Evolutionary conservation across 345 rosid genomes (phyloP).

Genomic region (Eucalyptus camaldulensis): DNA sequence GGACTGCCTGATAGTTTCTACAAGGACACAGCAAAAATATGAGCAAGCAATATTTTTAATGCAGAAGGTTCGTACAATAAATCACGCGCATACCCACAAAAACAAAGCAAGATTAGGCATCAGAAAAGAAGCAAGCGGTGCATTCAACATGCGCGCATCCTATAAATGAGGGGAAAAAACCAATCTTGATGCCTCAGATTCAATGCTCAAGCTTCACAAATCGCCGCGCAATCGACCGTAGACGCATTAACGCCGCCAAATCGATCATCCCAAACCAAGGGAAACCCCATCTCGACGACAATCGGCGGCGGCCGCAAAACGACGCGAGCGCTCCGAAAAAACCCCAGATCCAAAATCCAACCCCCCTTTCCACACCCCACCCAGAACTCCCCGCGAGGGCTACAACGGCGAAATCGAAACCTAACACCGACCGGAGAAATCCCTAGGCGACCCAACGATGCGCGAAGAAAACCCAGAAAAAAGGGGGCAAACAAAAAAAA

Average conservation of each 20-base stretch:
- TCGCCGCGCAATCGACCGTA: neutral
- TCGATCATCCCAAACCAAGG: neutral
- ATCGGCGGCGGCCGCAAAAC: neutral
- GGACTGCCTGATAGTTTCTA: neutral
- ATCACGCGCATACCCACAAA: neutral
- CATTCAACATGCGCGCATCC: neutral
- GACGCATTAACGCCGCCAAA: neutral
- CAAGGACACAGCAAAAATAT: neutral
- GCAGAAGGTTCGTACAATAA: neutral
- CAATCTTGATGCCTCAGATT: neutral
- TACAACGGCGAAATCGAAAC: neutral
- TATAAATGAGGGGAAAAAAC: neutral
- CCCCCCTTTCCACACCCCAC: neutral
- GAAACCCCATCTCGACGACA: neutral
- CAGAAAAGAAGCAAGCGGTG: neutral
- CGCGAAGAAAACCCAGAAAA: neutral
- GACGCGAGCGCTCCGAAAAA: neutral
- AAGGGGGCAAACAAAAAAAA: neutral
- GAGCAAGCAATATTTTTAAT: neutral
- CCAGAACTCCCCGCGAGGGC: neutral
- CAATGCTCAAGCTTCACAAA: neutral
- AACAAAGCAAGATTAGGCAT: neutral
- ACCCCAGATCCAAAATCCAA: neutral
- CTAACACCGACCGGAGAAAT: neutral
- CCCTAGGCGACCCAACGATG: neutral